phyloP scores from a whole-genome alignment of 192 early-diverging fungal genomes.

The Thoreauomyces humboldtii region DNA sequence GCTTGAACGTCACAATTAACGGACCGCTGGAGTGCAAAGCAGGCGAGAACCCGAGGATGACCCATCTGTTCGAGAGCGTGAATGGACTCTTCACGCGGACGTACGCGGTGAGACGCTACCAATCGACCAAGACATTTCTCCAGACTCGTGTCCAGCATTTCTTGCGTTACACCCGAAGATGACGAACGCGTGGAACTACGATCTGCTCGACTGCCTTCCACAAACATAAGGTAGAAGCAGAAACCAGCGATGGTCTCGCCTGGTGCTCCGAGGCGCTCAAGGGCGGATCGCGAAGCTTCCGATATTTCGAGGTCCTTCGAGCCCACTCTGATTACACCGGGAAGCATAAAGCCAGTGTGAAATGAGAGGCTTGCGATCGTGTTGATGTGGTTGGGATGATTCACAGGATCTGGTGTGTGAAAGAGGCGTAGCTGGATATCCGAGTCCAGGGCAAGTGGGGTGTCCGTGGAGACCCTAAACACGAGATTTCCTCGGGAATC shows the following conservation, averaged over 20 bases:
- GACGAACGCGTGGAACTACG: slow-evolving; percentile 12
- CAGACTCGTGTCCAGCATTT: slow-evolving; percentile 33
- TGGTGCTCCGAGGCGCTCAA: not conserved
- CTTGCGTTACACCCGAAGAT: not conserved
- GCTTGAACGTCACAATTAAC: slow-evolving; percentile 44
- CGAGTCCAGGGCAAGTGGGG: slow-evolving; percentile 26
- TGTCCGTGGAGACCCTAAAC: slow-evolving; percentile 19
- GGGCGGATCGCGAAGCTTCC: not conserved
- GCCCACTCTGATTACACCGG: slow-evolving; percentile 55
- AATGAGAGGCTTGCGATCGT: slow-evolving; percentile 58
- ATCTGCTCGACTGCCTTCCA: slow-evolving; percentile 13
- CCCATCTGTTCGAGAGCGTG: slow-evolving; percentile 38
- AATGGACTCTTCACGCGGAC: slow-evolving; percentile 36
- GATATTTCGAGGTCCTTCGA: slow-evolving; percentile 48
- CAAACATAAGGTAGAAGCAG: slow-evolving; percentile 49
- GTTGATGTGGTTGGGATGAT: slow-evolving; percentile 31
- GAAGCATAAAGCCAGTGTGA: slow-evolving; percentile 59
- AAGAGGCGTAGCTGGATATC: slow-evolving; percentile 53
- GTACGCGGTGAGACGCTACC: slow-evolving; percentile 42
- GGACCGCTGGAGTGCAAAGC: slow-evolving; percentile 44
- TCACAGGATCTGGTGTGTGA: slow-evolving; percentile 34
- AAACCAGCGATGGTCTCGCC: slow-evolving; percentile 41
- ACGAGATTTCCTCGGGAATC: slow-evolving; percentile 16
- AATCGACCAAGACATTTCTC: slow-evolving; percentile 42
- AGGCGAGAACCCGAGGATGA: slow-evolving; percentile 15